A percentile compares a stretch with the other conserved stretches of the same genome.
Conservation (phyloP, 2,329 filamentous ascomycete species). For the Monosporascus sp. region DNA sequence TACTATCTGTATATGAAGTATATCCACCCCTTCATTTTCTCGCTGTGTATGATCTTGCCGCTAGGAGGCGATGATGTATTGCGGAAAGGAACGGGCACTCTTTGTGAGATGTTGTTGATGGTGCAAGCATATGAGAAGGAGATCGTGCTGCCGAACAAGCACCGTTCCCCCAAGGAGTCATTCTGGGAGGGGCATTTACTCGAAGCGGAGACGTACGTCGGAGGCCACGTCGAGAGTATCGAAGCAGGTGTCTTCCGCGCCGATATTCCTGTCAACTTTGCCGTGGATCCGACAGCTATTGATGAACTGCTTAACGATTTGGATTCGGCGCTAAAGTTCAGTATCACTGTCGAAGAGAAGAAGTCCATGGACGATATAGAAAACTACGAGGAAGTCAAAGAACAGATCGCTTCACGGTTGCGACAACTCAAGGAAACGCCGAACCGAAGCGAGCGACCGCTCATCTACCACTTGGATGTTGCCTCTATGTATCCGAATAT, state of each 20-base stretch:
- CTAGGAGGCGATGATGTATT: conserved; percentile 88
- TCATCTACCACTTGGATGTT: conserved; percentile 97
- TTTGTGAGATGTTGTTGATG: conserved; percentile 99
- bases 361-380: conserved; percentile 73
- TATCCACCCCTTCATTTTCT: conserved; percentile 99
- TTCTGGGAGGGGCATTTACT: conserved; percentile 97
- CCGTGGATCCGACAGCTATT: conserved; percentile 80
- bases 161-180: conserved; percentile 80
- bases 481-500: conserved; percentile 99
- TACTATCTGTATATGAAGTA: conserved; percentile 99
- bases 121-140: conserved; percentile 91
- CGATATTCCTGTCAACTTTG: conserved; percentile 92
- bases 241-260: conserved; percentile 95
- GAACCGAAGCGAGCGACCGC: conserved; percentile 75
- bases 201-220: conserved; percentile 96
- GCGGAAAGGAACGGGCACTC: conserved; percentile 91
- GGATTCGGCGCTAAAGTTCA: conserved; percentile 84
- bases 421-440: conserved; percentile 73
- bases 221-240: conserved; percentile 98
- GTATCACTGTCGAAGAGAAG: conserved; percentile 77
- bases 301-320: conserved; percentile 84
- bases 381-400: conserved; percentile 80
- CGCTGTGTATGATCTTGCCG: conserved; percentile 91
- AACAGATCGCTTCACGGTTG: conserved; percentile 70
- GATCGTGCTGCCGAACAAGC: conserved; percentile 94